phyloP scores from a whole-genome alignment of 176 grass and related monocot genomes.

The maize (Zea mays) region Zm-B73-REFERENCE-NAM-5.0 NC_050100.1:213605001-213605500 shows the following conservation, averaged over 20 bases:
- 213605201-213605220: no score
- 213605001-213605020: no score
- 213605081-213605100: no score
- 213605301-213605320: neutral
- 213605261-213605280: neutral
- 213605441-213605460: neutral
- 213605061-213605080: no score
- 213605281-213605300: constrained; percentile 6
- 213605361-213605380: neutral
- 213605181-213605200: no score
- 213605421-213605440: neutral
- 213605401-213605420: neutral
- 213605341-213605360: neutral
- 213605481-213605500: neutral
- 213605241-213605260: neutral
- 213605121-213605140: no score
- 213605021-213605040: no score
- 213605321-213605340: neutral
- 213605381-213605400: neutral
- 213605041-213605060: no score
- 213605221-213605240: neutral
- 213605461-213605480: neutral
- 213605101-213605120: no score
- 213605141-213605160: no score
- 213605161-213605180: no score